Evolutionary conservation across 345 rosid species (phyloP).

Genomic region (Lepidium didymum): DNA sequence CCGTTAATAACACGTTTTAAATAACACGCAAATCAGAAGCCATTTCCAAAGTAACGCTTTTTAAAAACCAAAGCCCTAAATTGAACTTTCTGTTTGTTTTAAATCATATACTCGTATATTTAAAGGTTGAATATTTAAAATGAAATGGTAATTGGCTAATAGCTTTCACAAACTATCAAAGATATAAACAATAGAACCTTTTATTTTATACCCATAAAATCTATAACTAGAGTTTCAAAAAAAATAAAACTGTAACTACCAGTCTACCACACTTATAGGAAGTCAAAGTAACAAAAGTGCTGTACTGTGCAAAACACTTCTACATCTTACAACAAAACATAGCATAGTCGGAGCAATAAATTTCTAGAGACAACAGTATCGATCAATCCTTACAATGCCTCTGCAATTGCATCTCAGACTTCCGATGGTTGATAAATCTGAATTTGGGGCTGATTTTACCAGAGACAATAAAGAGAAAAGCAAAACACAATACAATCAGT

Average conservation of each 20-base stretch:
- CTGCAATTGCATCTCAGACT: slow-evolving; percentile 4
- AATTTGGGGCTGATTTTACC: not conserved
- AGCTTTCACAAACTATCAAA: not conserved
- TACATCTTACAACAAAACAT: slow-evolving; percentile 2
- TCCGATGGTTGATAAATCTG: not conserved
- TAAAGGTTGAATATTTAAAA: not conserved
- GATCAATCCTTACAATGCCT: not conserved
- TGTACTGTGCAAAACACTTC: not conserved
- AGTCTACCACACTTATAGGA: not conserved
- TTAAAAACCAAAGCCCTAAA: too few species aligned
- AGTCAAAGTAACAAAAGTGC: not conserved
- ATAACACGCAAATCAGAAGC: not conserved
- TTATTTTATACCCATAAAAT: not conserved
- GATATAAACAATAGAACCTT: not conserved
- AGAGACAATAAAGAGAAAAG: not conserved
- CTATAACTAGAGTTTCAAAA: not conserved
- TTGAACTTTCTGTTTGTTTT: too few species aligned
- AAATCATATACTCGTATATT: not conserved
- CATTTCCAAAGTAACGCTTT: not conserved
- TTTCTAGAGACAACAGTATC: not conserved
- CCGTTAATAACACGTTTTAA: too few species aligned
- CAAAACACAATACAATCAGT: not conserved
- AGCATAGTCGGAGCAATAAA: not conserved
- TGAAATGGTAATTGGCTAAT: not conserved
- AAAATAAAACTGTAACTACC: too few species aligned